Conservation (phyloP, 306 rosid genomes). For the Morella rubra region DNA sequence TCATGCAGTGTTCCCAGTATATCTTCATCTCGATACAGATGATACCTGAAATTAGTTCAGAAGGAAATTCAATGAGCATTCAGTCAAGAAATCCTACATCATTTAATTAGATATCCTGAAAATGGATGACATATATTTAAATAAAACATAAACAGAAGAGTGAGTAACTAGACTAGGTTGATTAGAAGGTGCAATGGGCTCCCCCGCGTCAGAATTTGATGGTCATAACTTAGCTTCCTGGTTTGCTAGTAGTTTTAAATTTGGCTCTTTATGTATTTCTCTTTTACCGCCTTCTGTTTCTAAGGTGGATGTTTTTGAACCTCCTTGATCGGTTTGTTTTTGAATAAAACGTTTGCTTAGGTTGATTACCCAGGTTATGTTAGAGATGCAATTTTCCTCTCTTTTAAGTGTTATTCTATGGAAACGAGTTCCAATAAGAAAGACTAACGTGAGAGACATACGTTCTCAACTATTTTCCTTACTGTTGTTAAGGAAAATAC, state of each 20-base stretch:
- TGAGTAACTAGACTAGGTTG: neutral
- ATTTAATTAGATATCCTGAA: neutral
- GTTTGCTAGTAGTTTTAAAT: too few species aligned
- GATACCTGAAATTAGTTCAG: slow-evolving; percentile 19
- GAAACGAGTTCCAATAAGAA: neutral
- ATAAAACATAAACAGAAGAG: neutral
- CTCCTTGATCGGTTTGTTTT: too few species aligned
- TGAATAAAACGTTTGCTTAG: neutral
- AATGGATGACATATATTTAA: neutral
- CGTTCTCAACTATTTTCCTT: neutral
- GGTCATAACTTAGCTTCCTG: too few species aligned
- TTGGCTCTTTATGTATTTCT: too few species aligned
- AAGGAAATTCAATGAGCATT: neutral
- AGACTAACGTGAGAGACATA: neutral
- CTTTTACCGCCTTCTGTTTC: too few species aligned
- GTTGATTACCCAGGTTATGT: neutral
- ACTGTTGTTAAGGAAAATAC: neutral
- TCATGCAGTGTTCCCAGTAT: slow-evolving; percentile 35
- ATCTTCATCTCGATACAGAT: slow-evolving; percentile 31
- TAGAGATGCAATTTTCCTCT: neutral
- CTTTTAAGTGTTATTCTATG: neutral
- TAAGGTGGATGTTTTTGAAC: too few species aligned
- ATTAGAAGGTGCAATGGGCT: too few species aligned
- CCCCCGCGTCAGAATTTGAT: too few species aligned
- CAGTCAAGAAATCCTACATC: neutral